Evolutionary conservation across 768 basidiomycete species (phyloP), one percentile per base, ranked within the genome.

Genomic region (Phlebiopsis gigantea): DNA sequence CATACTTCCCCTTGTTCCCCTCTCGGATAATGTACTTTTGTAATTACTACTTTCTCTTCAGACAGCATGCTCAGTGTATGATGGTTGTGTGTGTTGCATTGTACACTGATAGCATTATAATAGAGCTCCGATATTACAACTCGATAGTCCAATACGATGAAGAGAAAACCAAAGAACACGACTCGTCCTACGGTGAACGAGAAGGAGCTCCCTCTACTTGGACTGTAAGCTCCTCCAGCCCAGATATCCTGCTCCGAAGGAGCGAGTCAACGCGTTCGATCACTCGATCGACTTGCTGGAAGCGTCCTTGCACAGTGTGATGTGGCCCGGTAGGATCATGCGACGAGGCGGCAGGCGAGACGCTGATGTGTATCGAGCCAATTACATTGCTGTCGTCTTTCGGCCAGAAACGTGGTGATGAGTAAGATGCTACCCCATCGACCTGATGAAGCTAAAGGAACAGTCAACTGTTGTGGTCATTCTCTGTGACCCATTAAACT

Each of bases 361-460:
- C 79, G 62, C 92, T 91, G 48, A 99, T 83, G 67, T 91, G 93
- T 55, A 98, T 92, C 6, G 92, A 93, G 22, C 96, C 97, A 63
- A 98, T 84, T 39, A 97, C 68, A 45, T 82, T 85, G 2, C 81
- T 79, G 4, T 91, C 82, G 69, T 98, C 95, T 71, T 96, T 94
- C 0, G 94, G 94, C 97, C 97, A 98, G 71, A 99, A 97, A 24
- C 92, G 81, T 0, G 95, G 84, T 0, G 79, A 77, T 2, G 83
- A 83, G 71, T 89, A 96, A 1, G 90, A 90, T 2, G 79, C 82
- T 3, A 99, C 74, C 2, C 93, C 95, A 60, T 92, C 86, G 50
- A 98, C 74, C 2, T 78, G 75, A 1, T 78, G 72, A 9, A 97
- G 77, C 93, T 96, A 39, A 39, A 39, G 66, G 15, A n/a, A n/a